Percentiles rank a stretch among this genome's conserved stretches.
Evolutionary conservation across 805 yeast genomes (phyloP).

Genomic region (Pichia rugopelliculosa): DNA sequence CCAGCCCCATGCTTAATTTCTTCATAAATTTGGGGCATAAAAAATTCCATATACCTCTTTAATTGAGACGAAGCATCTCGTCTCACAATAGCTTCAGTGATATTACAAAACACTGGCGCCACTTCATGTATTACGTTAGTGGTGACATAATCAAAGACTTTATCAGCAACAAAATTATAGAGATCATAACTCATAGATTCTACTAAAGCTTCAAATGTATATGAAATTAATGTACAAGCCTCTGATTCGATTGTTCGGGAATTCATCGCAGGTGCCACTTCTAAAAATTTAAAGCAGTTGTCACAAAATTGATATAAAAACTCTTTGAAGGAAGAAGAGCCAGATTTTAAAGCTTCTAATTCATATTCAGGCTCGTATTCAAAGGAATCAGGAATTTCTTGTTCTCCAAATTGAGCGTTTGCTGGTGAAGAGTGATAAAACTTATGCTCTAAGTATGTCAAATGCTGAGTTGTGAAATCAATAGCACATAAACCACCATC

Average conservation of each 20-base stretch:
- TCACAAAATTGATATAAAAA: slow-evolving; percentile 50
- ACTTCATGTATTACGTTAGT: slow-evolving; percentile 53
- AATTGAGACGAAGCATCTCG: slow-evolving; percentile 49
- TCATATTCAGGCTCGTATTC: slow-evolving; percentile 39
- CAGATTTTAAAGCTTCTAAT: slow-evolving; percentile 55
- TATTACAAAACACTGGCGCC: slow-evolving; percentile 60
- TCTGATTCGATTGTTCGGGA: slow-evolving; percentile 45
- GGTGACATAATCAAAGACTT: slow-evolving; percentile 49
- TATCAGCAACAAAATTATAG: slow-evolving; percentile 38
- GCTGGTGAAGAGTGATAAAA: slow-evolving; percentile 28
- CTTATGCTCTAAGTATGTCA: slow-evolving; percentile 43
- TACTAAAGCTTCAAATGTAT: slow-evolving; percentile 38
- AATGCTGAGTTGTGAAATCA: slow-evolving; percentile 60
- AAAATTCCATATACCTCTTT: slow-evolving; percentile 34
- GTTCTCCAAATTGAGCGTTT: slow-evolving; percentile 17
- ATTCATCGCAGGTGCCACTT: slow-evolving; percentile 56
- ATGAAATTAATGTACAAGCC: slow-evolving; percentile 32
- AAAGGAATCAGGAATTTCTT: slow-evolving; percentile 24
- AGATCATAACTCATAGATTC: slow-evolving; percentile 57
- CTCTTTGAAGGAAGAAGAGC: slow-evolving; percentile 62
- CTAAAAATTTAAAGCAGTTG: slow-evolving; percentile 56
- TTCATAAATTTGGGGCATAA: slow-evolving; percentile 46
- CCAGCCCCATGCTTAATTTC: slow-evolving; percentile 88
- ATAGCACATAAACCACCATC: slow-evolving; percentile 34
- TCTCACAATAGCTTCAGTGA: slow-evolving; percentile 65